These are phyloP conservation scores for Lecanicillium sp. DNA, from an alignment of 2,329 filamentous ascomycete species.

Conservation along the genomic window DNA sequence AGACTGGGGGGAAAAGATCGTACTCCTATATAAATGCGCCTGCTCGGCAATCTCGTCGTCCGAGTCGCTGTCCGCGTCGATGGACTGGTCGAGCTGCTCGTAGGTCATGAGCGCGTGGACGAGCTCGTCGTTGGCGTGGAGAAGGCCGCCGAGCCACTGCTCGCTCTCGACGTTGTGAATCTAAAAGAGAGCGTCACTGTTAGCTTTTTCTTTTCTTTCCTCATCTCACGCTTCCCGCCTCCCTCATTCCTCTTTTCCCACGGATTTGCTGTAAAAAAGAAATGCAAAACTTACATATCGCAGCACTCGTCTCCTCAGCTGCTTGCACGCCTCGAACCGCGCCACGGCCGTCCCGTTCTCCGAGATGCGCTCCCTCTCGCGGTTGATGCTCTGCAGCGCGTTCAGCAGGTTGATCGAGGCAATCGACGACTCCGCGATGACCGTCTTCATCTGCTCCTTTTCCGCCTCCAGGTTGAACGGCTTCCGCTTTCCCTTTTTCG, in stretches of 20 bases:
- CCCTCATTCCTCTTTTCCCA: too few species aligned
- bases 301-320: conserved; percentile 74
- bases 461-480: conserved; percentile 82
- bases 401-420: conserved; percentile 89
- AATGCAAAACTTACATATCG: conserved; percentile 58
- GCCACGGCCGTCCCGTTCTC: conserved; percentile 70
- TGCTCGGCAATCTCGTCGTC: conserved; percentile 63
- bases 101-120: conserved; percentile 89
- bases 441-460: conserved; percentile 76
- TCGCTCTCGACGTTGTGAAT: conserved; percentile 89
- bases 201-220: too few species aligned
- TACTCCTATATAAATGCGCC: conserved; percentile 58
- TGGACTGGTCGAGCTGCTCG: conserved; percentile 84
- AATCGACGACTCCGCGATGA: conserved; percentile 85
- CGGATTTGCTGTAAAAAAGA: not conserved
- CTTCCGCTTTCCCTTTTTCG: conserved; percentile 53
- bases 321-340: conserved; percentile 81
- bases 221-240: too few species aligned
- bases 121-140: conserved; percentile 95
- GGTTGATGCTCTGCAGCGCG: conserved; percentile 80
- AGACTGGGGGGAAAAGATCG: conserved; percentile 20
- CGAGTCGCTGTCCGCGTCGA: conserved; percentile 68
- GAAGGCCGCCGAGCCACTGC: conserved; percentile 82
- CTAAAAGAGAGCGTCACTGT: conserved; percentile 29
- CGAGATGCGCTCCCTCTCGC: conserved; percentile 81